A percentile compares a stretch with the other conserved stretches of the same genome.
phyloP scores from a whole-genome alignment of 768 basidiomycete species.

The Lentinula sp. region DNA sequence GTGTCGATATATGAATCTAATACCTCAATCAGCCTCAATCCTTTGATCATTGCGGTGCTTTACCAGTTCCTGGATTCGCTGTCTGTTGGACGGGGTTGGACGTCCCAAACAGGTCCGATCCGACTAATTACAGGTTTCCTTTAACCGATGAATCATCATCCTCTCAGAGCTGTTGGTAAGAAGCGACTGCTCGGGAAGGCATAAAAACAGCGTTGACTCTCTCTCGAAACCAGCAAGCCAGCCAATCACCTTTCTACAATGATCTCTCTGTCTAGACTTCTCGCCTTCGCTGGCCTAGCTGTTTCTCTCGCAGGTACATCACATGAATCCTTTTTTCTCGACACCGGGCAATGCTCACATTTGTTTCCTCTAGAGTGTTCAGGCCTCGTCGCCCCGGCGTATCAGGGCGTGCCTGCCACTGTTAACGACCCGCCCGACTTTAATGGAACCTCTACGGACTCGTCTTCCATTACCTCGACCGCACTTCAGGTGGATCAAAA shows the following conservation, averaged over 20 bases:
- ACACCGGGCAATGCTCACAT: background rate
- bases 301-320: background rate
- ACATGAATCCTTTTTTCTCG: background rate
- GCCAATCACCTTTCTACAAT: background rate
- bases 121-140: background rate
- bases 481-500: constrained; percentile 12
- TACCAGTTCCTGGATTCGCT: constrained; percentile 1
- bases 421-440: constrained; percentile 2
- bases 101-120: background rate
- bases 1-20: background rate
- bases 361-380: background rate
- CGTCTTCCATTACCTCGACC: constrained; percentile 11
- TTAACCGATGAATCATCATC: too few species aligned
- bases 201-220: background rate
- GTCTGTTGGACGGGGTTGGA: background rate
- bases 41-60: background rate
- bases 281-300: background rate
- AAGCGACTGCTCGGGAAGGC: background rate
- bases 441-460: constrained; percentile 10
- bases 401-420: constrained; percentile 4
- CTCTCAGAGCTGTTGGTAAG: too few species aligned
- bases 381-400: background rate
- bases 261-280: background rate
- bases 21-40: background rate
- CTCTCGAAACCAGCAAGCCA: background rate